These are phyloP conservation scores for Monotropa hypopitys DNA, from an alignment of 179 eudicot species.

Conservation along the genomic window DNA sequence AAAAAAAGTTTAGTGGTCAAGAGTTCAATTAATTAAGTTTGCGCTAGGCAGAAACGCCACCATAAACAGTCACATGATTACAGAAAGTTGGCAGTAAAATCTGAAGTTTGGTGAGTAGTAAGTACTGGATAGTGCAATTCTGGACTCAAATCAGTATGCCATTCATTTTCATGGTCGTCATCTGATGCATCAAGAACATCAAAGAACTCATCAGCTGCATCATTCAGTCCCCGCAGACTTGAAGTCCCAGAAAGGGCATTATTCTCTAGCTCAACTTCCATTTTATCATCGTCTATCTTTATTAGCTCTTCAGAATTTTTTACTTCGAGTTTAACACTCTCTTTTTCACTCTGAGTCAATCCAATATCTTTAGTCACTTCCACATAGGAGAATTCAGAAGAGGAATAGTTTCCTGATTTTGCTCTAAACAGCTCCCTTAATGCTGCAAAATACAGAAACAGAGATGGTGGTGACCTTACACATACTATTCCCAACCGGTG, in stretches of 20 bases:
- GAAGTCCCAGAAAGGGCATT: constrained; percentile 19
- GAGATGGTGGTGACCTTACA: background rate
- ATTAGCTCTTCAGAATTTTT: constrained; percentile 7
- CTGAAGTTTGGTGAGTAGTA: constrained; percentile 2
- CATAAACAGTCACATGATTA: background rate
- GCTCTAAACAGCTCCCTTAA: constrained; percentile 50
- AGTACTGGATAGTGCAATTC: constrained; percentile 28
- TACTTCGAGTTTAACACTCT: constrained; percentile 19
- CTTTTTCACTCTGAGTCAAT: constrained; percentile 19
- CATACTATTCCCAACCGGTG: background rate
- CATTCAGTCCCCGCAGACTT: constrained; percentile 32
- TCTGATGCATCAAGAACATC: constrained; percentile 57
- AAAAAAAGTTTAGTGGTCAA: background rate
- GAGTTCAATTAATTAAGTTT: background rate
- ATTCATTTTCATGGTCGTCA: constrained; percentile 32
- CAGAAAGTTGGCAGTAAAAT: background rate
- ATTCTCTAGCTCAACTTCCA: constrained; percentile 17
- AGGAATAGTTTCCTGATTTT: constrained; percentile 32
- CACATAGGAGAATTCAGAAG: constrained; percentile 21
- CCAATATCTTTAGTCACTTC: constrained; percentile 18
- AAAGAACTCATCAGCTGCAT: constrained; percentile 52
- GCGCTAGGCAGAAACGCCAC: background rate
- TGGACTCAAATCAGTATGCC: constrained; percentile 27
- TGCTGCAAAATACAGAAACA: constrained; percentile 29
- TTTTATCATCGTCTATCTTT: constrained; percentile 7